These are phyloP conservation scores for Neonectria coccinea DNA, from an alignment of 2,329 filamentous ascomycete genomes.

Conservation along the genomic window DNA sequence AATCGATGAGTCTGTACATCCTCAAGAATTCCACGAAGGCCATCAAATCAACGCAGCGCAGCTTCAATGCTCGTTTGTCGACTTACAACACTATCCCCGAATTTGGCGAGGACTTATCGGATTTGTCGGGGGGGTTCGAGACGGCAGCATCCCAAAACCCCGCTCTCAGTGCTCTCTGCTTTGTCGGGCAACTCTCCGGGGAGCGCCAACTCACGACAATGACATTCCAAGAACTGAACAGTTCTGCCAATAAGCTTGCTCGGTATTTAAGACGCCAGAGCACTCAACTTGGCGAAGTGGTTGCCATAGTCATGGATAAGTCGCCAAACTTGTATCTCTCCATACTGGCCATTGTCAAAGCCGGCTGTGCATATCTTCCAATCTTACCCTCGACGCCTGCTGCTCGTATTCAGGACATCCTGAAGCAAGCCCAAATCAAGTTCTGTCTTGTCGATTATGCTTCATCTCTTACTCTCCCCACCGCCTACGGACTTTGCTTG, in stretches of 20 bases:
- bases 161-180: constrained; percentile 70
- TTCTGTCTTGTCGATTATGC: constrained; percentile 57
- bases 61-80: constrained; percentile 57
- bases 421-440: constrained; percentile 68
- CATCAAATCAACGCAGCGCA: constrained; percentile 27
- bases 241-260: constrained; percentile 72
- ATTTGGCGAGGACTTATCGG: constrained; percentile 51
- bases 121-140: constrained; percentile 68
- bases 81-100: constrained; percentile 58
- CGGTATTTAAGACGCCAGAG: constrained; percentile 61
- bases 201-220: constrained; percentile 55
- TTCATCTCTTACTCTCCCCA: constrained; percentile 34
- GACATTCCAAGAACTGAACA: constrained; percentile 75
- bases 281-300: constrained; percentile 64
- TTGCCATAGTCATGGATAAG: constrained; percentile 85
- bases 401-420: constrained; percentile 70
- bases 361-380: constrained; percentile 83
- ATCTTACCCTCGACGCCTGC: constrained; percentile 77
- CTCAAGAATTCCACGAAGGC: constrained; percentile 40
- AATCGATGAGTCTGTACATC: constrained; percentile 57
- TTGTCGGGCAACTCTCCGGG: constrained; percentile 58
- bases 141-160: constrained; percentile 61
- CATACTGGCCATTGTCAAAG: constrained; percentile 80
- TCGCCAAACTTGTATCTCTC: constrained; percentile 77
- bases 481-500: constrained; percentile 34